phyloP scores from a whole-genome alignment of 192 early-diverging fungal species.

The Coemansia sp. region DNA sequence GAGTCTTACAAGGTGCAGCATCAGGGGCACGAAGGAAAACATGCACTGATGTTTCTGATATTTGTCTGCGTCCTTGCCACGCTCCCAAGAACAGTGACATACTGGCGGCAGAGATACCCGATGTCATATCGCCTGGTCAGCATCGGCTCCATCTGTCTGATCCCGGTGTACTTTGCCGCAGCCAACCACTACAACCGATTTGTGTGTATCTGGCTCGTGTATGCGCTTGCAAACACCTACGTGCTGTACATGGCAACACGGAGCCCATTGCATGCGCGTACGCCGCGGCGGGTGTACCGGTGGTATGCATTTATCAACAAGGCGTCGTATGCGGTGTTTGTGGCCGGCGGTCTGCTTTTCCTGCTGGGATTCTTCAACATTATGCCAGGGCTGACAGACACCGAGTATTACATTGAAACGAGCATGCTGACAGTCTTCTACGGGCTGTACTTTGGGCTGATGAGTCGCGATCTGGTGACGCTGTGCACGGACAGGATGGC shows the following conservation, averaged over 20 bases:
- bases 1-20: constrained; percentile 38
- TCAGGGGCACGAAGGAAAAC: constrained; percentile 38
- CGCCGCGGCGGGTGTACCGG: constrained; percentile 50
- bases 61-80: constrained; percentile 33
- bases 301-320: constrained; percentile 55
- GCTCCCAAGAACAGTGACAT: constrained; percentile 38
- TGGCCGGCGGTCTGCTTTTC: constrained; percentile 32
- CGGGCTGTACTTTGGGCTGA: constrained; percentile 50
- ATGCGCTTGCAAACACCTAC: constrained; percentile 31
- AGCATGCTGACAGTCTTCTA: constrained; percentile 43
- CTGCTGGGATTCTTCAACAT: constrained; percentile 41
- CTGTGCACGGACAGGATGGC: constrained; percentile 53
- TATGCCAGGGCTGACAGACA: constrained; percentile 42
- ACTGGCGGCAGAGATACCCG: constrained; percentile 42
- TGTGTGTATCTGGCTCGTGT: constrained; percentile 33
- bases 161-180: constrained; percentile 49
- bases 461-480: constrained; percentile 51
- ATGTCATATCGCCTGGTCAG: constrained; percentile 44
- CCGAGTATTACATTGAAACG: constrained; percentile 24
- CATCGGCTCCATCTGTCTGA: constrained; percentile 42
- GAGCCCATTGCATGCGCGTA: constrained; percentile 30
- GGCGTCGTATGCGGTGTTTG: constrained; percentile 40
- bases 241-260: constrained; percentile 43
- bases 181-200: constrained; percentile 42
- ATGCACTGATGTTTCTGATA: constrained; percentile 46